Conservation (phyloP, 345 rosid genomes). For the Boechera divaricarpa region DNA sequence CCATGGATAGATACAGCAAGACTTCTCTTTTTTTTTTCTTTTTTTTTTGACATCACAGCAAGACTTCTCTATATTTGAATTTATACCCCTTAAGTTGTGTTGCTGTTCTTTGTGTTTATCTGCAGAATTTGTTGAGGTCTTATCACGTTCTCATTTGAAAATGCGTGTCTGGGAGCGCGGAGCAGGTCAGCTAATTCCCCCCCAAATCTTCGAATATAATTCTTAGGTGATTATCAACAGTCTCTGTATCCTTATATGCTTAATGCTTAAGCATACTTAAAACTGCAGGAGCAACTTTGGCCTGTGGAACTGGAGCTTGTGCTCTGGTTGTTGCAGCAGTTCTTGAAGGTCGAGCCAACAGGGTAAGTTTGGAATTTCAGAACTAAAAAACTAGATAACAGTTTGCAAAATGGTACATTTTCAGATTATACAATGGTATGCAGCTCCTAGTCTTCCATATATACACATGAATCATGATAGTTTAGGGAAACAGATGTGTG, state of each 20-base stretch:
- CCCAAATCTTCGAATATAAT: not conserved
- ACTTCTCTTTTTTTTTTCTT: not conserved
- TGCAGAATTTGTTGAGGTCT: conserved; percentile 94
- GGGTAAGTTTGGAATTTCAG: conserved; percentile 62
- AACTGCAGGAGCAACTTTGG: conserved; percentile 84
- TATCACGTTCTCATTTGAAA: conserved; percentile 81
- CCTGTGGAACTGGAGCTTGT: conserved; percentile 99
- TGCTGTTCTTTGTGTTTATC: not conserved
- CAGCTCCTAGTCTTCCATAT: not conserved
- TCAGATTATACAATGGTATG: not conserved
- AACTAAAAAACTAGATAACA: not conserved
- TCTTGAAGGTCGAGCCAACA: conserved; percentile 78
- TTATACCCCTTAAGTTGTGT: conserved; percentile 4
- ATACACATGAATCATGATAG: conserved; percentile 8
- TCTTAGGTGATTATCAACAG: not conserved
- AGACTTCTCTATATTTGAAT: not conserved
- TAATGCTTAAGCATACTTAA: conserved; percentile 6
- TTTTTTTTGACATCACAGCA: no score
- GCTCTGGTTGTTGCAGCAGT: conserved; percentile 98
- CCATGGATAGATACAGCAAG: not conserved
- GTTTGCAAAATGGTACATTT: conserved; percentile 5
- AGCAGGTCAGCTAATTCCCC: conserved; percentile 61
- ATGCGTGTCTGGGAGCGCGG: conserved; percentile 99
- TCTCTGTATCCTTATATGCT: conserved; percentile 18
- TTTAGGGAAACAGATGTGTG: not conserved